These are phyloP conservation scores for Leptographium lundbergii DNA, from an alignment of 2,329 filamentous ascomycete species.

Conservation along the genomic window DNA sequence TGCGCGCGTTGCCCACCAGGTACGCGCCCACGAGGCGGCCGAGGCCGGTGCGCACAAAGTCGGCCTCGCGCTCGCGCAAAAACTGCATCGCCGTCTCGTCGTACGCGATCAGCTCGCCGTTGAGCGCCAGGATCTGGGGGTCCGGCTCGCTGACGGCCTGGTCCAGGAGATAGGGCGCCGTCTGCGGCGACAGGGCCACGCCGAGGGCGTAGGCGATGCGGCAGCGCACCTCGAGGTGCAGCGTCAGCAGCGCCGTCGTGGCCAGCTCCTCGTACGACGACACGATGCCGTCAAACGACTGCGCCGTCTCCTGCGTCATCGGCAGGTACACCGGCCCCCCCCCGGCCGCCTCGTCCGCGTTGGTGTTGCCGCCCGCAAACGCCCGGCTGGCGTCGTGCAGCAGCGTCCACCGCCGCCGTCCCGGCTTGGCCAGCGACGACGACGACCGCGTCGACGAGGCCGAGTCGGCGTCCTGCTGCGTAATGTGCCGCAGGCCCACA, in stretches of 20 bases:
- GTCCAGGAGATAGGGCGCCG: constrained; percentile 50
- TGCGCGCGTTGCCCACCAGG: constrained; percentile 58
- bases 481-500: constrained; percentile 69
- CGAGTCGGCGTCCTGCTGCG: constrained; percentile 54
- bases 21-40: constrained; percentile 66
- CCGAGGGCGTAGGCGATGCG: constrained; percentile 71
- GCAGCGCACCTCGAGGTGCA: constrained; percentile 81
- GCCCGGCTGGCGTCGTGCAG: constrained; percentile 48
- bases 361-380: background rate
- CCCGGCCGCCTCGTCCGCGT: constrained; percentile 32
- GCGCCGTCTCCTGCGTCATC: constrained; percentile 72
- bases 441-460: background rate
- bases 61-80: constrained; percentile 57
- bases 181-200: constrained; percentile 46
- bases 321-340: constrained; percentile 67
- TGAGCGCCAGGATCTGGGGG: constrained; percentile 68
- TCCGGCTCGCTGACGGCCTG: constrained; percentile 68
- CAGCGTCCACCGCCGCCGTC: constrained; percentile 69
- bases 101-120: constrained; percentile 72
- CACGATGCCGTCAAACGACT: constrained; percentile 79
- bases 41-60: constrained; percentile 66
- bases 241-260: constrained; percentile 63
- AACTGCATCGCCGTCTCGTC: constrained; percentile 69
- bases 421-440: constrained; percentile 36
- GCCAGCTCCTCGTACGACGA: constrained; percentile 73